Evolutionary conservation across 805 yeast species (phyloP).

Genomic region (Saitoella complicata): DNA sequence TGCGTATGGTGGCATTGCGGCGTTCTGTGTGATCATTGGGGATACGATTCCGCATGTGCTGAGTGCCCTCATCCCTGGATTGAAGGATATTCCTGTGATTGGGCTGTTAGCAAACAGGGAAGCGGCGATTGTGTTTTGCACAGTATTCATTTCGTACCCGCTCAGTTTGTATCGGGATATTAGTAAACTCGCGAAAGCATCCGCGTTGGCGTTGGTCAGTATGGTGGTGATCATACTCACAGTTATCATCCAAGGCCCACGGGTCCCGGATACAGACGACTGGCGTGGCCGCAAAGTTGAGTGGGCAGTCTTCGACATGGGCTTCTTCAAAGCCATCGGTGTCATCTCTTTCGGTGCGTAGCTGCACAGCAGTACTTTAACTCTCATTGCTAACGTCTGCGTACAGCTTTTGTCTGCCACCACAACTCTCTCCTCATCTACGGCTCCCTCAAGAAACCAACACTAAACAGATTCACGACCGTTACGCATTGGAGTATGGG

Average conservation of each 20-base stretch:
- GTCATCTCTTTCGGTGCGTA: conserved; percentile 54
- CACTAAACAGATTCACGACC: conserved; percentile 53
- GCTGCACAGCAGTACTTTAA: not conserved
- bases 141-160: conserved; percentile 65
- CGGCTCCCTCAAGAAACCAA: conserved; percentile 63
- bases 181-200: conserved; percentile 67
- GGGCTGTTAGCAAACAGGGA: conserved; percentile 48
- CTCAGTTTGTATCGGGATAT: conserved; percentile 66
- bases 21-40: conserved; percentile 86
- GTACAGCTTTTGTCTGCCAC: conserved; percentile 72
- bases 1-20: conserved; percentile 90
- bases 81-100: conserved; percentile 23
- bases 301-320: conserved; percentile 35
- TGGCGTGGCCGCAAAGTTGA: too few species aligned
- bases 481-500: conserved; percentile 75
- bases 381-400: not conserved
- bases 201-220: conserved; percentile 69
- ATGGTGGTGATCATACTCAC: conserved; percentile 66
- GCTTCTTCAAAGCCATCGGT: conserved; percentile 77
- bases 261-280: conserved; percentile 21
- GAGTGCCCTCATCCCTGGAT: conserved; percentile 40
- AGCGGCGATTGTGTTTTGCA: conserved; percentile 51
- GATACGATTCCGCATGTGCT: conserved; percentile 88
- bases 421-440: conserved; percentile 85
- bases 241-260: conserved; percentile 61